phyloP scores from a whole-genome alignment of 768 basidiomycete species.

The Austroboletus festivus region DNA sequence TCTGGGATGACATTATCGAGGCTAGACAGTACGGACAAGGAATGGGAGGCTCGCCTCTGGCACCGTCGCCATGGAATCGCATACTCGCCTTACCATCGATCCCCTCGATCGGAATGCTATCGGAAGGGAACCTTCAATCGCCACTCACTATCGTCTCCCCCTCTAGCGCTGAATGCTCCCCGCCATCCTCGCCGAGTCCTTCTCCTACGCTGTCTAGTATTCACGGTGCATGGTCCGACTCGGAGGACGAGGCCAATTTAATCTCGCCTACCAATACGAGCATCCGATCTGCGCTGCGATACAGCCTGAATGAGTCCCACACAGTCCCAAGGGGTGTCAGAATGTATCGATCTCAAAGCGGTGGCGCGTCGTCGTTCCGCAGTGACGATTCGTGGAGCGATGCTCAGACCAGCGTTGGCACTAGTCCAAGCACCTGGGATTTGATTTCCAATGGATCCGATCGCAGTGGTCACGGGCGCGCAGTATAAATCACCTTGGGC shows the following conservation, averaged over 20 bases:
- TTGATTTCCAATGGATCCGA: slow-evolving; percentile 19
- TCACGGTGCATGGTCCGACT: slow-evolving; percentile 4
- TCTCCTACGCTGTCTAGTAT: slow-evolving; percentile 13
- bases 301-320: too few species aligned
- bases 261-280: neutral
- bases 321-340: neutral
- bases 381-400: slow-evolving; percentile 29
- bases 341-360: slow-evolving; percentile 8
- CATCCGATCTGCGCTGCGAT: too few species aligned
- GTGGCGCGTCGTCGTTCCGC: slow-evolving; percentile 13
- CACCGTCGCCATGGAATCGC: slow-evolving; percentile 3
- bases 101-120: slow-evolving; percentile 20
- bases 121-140: slow-evolving; percentile 21
- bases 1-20: slow-evolving; percentile 18
- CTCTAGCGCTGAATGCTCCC: slow-evolving; percentile 9
- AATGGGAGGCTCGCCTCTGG: neutral
- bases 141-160: slow-evolving; percentile 24
- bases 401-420: slow-evolving; percentile 18
- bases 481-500: neutral
- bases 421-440: slow-evolving; percentile 18
- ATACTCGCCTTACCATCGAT: slow-evolving; percentile 26
- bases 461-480: neutral
- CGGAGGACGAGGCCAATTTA: slow-evolving; percentile 10
- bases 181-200: slow-evolving; percentile 17
- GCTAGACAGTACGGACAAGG: slow-evolving; percentile 3